Conservation (phyloP, 2,329 filamentous ascomycete species). For the Fusarium decemcellulare region DNA sequence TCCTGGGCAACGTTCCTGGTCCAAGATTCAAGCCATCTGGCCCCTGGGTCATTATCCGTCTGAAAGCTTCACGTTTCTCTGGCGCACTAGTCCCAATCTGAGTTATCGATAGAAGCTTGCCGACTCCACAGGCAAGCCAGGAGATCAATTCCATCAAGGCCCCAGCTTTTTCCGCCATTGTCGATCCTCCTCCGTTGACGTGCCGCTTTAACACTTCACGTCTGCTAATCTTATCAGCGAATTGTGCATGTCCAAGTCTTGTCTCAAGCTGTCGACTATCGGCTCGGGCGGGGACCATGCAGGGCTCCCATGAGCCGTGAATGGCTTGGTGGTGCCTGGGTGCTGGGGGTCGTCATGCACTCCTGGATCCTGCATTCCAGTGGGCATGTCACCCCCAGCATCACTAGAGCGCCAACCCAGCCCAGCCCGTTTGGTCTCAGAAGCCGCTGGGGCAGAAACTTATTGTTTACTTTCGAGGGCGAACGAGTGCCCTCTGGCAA, state of each 20-base stretch:
- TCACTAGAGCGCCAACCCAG: no score
- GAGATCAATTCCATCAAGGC: slow-evolving; percentile 32
- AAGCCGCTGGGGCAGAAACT: slow-evolving; percentile 23
- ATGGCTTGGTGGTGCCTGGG: slow-evolving; percentile 16
- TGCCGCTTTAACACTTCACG: slow-evolving; percentile 20
- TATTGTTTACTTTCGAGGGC: slow-evolving; percentile 30
- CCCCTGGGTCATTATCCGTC: slow-evolving; percentile 1
- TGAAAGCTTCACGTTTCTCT: slow-evolving; percentile 9
- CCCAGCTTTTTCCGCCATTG: slow-evolving; percentile 39
- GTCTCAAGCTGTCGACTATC: slow-evolving; percentile 10
- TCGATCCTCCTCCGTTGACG: slow-evolving; percentile 29
- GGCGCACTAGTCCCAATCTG: neutral
- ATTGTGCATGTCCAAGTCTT: slow-evolving; percentile 16
- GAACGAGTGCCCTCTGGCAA: slow-evolving; percentile 21
- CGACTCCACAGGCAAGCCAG: slow-evolving; percentile 22
- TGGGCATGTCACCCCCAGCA: slow-evolving; percentile 13
- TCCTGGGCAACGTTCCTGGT: slow-evolving; percentile 17
- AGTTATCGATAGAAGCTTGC: slow-evolving; percentile 24
- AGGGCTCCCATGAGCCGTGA: neutral
- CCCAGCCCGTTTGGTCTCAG: slow-evolving; percentile 30
- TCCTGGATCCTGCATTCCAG: slow-evolving; percentile 48
- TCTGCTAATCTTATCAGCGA: slow-evolving; percentile 41
- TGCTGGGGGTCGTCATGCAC: slow-evolving; percentile 40
- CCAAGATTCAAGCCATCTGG: neutral
- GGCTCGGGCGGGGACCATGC: slow-evolving; percentile 1